phyloP scores from a whole-genome alignment of 2,329 filamentous ascomycete genomes.

The Clonostachys solani region DNA sequence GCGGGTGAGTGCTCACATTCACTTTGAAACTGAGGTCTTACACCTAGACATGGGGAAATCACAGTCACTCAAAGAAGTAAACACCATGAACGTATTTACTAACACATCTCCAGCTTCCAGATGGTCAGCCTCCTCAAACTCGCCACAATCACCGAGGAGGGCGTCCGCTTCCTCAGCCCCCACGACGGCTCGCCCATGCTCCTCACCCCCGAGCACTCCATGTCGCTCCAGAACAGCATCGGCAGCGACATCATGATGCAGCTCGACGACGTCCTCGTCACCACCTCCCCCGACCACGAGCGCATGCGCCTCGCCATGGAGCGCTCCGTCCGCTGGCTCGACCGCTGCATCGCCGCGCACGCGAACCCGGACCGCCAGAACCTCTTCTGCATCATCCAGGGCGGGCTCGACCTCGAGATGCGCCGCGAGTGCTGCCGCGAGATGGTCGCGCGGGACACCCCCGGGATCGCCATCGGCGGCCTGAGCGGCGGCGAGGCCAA shows the following conservation, averaged over 20 bases:
- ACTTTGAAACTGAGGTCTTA: not conserved
- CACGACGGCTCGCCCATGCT: constrained; percentile 96
- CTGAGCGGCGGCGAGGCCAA: constrained; percentile 95
- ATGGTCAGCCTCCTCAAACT: constrained; percentile 97
- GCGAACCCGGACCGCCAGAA: constrained; percentile 80
- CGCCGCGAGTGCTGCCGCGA: constrained; percentile 75
- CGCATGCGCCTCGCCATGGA: constrained; percentile 96
- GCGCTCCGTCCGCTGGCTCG: constrained; percentile 90
- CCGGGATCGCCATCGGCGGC: constrained; percentile 94
- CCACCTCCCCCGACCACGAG: constrained; percentile 82
- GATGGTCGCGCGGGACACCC: constrained; percentile 89
- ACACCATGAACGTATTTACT: not conserved
- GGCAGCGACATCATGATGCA: constrained; percentile 99
- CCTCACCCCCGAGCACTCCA: constrained; percentile 94
- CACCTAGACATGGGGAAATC: not conserved
- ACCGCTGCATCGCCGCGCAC: constrained; percentile 90
- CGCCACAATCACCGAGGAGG: constrained; percentile 91
- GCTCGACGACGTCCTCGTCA: constrained; percentile 95
- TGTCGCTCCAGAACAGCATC: constrained; percentile 92
- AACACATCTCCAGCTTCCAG: constrained; percentile 67
- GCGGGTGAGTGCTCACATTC: constrained; percentile 45
- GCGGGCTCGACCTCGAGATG: constrained; percentile 85
- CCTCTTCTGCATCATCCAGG: constrained; percentile 98
- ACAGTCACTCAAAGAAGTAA: not conserved
- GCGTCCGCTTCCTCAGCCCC: constrained; percentile 91